phyloP scores from a whole-genome alignment of 2,329 filamentous ascomycete species.

The Trichoderma lentiforme region DNA sequence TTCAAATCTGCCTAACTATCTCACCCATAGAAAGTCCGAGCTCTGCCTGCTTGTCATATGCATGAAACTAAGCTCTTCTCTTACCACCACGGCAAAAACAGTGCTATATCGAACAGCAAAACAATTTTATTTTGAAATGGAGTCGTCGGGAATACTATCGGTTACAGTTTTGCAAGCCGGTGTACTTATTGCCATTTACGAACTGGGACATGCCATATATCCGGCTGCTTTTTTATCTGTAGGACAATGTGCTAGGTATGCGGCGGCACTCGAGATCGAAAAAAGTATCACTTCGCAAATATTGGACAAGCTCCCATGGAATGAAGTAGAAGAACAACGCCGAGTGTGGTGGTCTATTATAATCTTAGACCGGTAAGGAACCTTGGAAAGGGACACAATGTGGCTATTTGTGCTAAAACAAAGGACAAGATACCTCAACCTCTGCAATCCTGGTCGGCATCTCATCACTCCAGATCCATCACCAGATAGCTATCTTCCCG shows the following conservation, averaged over 20 bases:
- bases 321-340: conserved; percentile 20
- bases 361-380: conserved; percentile 18
- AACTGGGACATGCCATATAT: neutral
- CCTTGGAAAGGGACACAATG: neutral
- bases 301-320: neutral
- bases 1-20: conserved; percentile 8
- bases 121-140: conserved; percentile 14
- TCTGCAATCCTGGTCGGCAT: neutral
- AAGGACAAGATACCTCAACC: neutral
- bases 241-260: conserved; percentile 18
- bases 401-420: neutral
- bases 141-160: conserved; percentile 14
- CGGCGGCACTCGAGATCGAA: conserved; percentile 15
- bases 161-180: conserved; percentile 19
- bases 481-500: neutral
- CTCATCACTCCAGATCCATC: neutral
- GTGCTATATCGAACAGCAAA: conserved; percentile 17
- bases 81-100: neutral
- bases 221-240: conserved; percentile 11
- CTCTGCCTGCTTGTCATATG: conserved; percentile 17
- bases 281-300: conserved; percentile 4
- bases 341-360: conserved; percentile 21
- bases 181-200: neutral
- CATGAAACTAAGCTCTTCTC: conserved; percentile 16
- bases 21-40: neutral